Percentiles rank a stretch among this genome's conserved stretches.
These are phyloP conservation scores for Epichloe gansuensis DNA, from an alignment of 2,329 filamentous ascomycete species.

Conservation along the genomic window DNA sequence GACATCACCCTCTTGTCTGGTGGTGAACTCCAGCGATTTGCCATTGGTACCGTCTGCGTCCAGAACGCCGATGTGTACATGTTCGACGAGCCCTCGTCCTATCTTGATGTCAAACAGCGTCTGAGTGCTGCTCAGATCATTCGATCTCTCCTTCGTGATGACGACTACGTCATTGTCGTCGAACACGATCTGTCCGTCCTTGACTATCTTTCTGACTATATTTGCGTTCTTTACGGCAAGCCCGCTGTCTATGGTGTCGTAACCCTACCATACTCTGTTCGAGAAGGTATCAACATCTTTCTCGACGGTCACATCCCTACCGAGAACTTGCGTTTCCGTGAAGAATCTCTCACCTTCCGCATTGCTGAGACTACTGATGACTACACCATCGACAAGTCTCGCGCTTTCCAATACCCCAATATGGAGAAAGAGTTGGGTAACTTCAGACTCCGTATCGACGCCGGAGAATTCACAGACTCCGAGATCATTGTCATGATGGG, in stretches of 20 bases:
- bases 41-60: constrained; percentile 89
- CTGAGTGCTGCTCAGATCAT: constrained; percentile 85
- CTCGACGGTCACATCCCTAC: constrained; percentile 95
- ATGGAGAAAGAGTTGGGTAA: constrained; percentile 89
- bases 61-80: constrained; percentile 98
- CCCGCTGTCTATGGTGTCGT: constrained; percentile 97
- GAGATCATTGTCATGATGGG: constrained; percentile 99
- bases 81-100: constrained; percentile 99
- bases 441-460: constrained; percentile 73
- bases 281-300: constrained; percentile 99
- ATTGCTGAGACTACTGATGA: constrained; percentile 84
- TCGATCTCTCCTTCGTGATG: constrained; percentile 71
- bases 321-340: constrained; percentile 95
- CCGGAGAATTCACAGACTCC: constrained; percentile 87
- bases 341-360: constrained; percentile 92
- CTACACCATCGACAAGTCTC: constrained; percentile 69
- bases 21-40: constrained; percentile 96
- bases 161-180: constrained; percentile 96
- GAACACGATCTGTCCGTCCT: constrained; percentile 98
- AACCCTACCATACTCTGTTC: constrained; percentile 85
- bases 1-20: constrained; percentile 84
- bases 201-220: constrained; percentile 96
- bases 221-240: constrained; percentile 92
- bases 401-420: constrained; percentile 72
- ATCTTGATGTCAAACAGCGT: constrained; percentile 98